These are phyloP conservation scores for Aspergillus ustus DNA, from an alignment of 2,329 filamentous ascomycete species.

Conservation along the genomic window DNA sequence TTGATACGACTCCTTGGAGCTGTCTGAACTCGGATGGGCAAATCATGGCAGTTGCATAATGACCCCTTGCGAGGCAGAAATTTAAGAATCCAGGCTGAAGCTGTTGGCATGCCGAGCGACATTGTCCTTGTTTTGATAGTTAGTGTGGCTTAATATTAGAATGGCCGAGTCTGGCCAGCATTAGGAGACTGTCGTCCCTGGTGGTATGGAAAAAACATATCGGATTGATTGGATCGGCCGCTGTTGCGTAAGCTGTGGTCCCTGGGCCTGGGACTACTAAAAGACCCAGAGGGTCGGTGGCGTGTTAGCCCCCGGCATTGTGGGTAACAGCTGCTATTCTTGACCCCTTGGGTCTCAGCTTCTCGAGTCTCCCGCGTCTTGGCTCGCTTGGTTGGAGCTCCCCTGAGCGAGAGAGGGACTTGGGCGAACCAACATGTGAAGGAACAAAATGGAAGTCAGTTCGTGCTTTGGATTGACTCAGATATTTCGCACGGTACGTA, in stretches of 20 bases:
- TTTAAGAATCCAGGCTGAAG: neutral
- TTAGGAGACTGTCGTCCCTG: constrained; percentile 13
- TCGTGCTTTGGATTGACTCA: neutral
- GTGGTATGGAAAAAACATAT: constrained; percentile 3
- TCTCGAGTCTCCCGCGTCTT: constrained; percentile 22
- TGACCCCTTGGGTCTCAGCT: constrained; percentile 20
- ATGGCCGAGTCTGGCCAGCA: constrained; percentile 14
- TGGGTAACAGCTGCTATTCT: constrained; percentile 26
- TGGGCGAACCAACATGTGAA: neutral
- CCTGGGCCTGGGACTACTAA: constrained; percentile 16
- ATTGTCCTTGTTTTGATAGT: neutral
- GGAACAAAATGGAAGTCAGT: neutral
- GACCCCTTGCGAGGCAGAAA: neutral
- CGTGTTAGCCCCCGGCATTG: constrained; percentile 2
- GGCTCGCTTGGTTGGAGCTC: constrained; percentile 1
- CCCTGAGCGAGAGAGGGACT: neutral
- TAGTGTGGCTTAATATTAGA: constrained; percentile 10
- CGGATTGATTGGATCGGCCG: constrained; percentile 15
- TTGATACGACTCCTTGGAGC: constrained; percentile 7
- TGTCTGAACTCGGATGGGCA: neutral
- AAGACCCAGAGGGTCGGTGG: constrained; percentile 16
- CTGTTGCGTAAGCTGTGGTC: constrained; percentile 31
- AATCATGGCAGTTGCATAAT: neutral
- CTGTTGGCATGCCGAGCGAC: neutral
- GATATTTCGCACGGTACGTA: no score